phyloP scores from a whole-genome alignment of 768 basidiomycete species.

The Amyloporia xantha region DNA sequence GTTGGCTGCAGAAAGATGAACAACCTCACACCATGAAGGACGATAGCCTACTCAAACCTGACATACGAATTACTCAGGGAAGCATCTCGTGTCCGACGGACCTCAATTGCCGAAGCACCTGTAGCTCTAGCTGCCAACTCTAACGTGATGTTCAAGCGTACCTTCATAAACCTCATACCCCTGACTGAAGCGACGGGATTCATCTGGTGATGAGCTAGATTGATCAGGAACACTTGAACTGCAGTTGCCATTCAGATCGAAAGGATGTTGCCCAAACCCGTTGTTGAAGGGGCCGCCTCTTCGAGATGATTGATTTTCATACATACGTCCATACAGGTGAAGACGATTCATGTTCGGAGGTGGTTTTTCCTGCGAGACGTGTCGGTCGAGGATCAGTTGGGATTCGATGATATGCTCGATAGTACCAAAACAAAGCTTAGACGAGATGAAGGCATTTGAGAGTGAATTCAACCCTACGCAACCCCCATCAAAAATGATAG shows the following conservation, averaged over 20 bases:
- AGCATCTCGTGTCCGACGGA: constrained; percentile 3
- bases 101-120: constrained; percentile 8
- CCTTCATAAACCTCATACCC: constrained; percentile 72
- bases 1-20: constrained; percentile 1
- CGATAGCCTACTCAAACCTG: constrained; percentile 10
- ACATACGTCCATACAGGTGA: constrained; percentile 74
- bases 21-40: constrained; percentile 14
- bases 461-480: too few species aligned
- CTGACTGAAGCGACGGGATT: constrained; percentile 46
- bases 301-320: constrained; percentile 50
- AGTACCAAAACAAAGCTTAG: not conserved
- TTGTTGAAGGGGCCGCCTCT: constrained; percentile 63
- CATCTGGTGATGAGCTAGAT: constrained; percentile 38
- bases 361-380: not conserved
- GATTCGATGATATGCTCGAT: constrained; percentile 13
- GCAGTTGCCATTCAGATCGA: constrained; percentile 66
- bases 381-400: not conserved
- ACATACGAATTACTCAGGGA: constrained; percentile 3
- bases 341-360: constrained; percentile 67
- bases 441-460: too few species aligned
- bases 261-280: constrained; percentile 60
- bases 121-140: constrained; percentile 23
- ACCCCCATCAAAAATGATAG: too few species aligned
- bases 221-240: constrained; percentile 45
- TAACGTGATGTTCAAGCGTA: constrained; percentile 74